Conservation (phyloP, 106 monocot genomes). For the Triglochin maritima region DNA sequence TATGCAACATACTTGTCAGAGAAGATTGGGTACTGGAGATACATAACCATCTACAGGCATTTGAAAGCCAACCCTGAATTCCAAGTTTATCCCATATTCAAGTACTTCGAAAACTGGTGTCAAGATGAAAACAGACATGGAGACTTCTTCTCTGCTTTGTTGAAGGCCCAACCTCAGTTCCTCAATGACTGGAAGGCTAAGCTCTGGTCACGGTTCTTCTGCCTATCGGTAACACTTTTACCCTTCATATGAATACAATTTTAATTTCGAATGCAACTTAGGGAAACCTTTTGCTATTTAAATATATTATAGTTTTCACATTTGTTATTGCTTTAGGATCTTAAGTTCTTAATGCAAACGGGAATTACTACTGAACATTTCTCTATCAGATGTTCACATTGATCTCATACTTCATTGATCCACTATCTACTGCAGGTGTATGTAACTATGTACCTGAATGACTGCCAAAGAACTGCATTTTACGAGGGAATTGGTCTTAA, state of each 20-base stretch:
- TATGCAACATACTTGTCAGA: conserved; percentile 92
- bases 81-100: conserved; percentile 96
- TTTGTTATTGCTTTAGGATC: too few species aligned
- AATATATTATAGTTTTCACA: too few species aligned
- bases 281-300: too few species aligned
- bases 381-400: too few species aligned
- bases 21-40: conserved; percentile 99
- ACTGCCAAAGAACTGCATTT: conserved; percentile 77
- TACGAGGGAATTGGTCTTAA: conserved; percentile 95
- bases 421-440: conserved; percentile 49
- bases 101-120: conserved; percentile 99
- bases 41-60: conserved; percentile 95
- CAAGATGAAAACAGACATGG: conserved; percentile 99
- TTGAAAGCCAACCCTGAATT: conserved; percentile 80
- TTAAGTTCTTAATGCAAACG: too few species aligned
- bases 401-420: too few species aligned
- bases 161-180: conserved; percentile 98
- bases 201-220: conserved; percentile 92
- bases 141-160: conserved; percentile 90
- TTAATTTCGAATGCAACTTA: too few species aligned
- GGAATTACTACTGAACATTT: too few species aligned
- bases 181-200: conserved; percentile 99
- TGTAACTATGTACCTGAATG: conserved; percentile 97
- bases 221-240: conserved; percentile 60
- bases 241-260: background rate